Conservation (phyloP, 2,329 filamentous ascomycete species). For the Hymenoscyphus fraxineus region DNA sequence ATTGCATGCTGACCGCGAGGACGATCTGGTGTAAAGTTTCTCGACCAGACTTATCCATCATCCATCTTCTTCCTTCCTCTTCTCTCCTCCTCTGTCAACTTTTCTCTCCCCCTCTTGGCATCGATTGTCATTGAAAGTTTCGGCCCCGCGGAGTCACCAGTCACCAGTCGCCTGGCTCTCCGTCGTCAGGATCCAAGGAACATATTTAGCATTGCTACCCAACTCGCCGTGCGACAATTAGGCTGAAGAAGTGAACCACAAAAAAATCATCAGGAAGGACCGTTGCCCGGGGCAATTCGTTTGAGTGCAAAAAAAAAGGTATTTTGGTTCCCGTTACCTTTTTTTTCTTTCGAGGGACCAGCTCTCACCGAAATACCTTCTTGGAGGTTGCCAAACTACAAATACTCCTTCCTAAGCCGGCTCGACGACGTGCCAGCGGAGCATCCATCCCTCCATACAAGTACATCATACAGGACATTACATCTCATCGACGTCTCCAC, state of each 20-base stretch:
- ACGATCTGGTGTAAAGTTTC: background rate
- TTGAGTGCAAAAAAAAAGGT: background rate
- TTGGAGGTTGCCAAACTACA: background rate
- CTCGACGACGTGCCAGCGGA: background rate
- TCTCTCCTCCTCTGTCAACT: conserved; percentile 9
- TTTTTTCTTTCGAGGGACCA: background rate
- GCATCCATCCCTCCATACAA: background rate
- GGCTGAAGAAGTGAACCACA: conserved; percentile 28
- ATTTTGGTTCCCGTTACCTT: background rate
- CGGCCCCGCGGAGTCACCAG: conserved; percentile 21
- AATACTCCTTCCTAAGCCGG: background rate
- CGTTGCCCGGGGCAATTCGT: conserved; percentile 2
- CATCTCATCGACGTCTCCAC: background rate
- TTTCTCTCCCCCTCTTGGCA: background rate
- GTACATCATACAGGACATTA: background rate
- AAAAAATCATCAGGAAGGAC: conserved; percentile 10
- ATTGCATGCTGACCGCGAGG: background rate
- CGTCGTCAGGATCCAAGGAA: conserved; percentile 20
- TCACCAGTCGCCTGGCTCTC: conserved; percentile 19
- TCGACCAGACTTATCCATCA: background rate
- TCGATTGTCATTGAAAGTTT: conserved; percentile 8
- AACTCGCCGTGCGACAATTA: conserved; percentile 27
- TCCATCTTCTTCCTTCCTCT: conserved; percentile 5
- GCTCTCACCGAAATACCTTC: background rate
- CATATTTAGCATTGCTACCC: conserved; percentile 28